Percentiles rank a stretch among this genome's conserved stretches.
phyloP scores from a whole-genome alignment of 768 basidiomycete genomes.

The Glaciozyma antarctica region DNA sequence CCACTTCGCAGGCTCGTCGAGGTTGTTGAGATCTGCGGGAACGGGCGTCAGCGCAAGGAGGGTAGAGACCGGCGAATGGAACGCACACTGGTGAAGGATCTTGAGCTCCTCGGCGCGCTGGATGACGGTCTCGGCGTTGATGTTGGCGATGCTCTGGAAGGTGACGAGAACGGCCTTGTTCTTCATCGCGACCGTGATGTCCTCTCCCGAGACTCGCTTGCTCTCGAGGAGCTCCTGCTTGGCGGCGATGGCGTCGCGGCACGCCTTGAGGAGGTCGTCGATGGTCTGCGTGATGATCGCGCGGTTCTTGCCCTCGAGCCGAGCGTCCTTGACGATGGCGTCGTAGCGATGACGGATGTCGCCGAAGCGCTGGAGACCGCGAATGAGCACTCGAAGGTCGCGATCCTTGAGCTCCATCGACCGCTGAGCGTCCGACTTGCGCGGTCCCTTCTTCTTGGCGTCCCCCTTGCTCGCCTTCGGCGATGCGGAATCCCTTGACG shows the following conservation, averaged over 20 bases:
- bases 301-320: slow-evolving; percentile 86
- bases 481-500: slow-evolving; percentile 47
- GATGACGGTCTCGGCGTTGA: slow-evolving; percentile 95
- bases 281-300: slow-evolving; percentile 80
- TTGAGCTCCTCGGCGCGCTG: slow-evolving; percentile 79
- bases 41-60: not conserved
- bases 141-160: slow-evolving; percentile 77
- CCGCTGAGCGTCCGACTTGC: slow-evolving; percentile 87
- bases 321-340: slow-evolving; percentile 77
- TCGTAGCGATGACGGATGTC: slow-evolving; percentile 93
- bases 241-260: slow-evolving; percentile 63
- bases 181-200: slow-evolving; percentile 83
- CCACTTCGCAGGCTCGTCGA: slow-evolving; percentile 74
- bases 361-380: slow-evolving; percentile 94
- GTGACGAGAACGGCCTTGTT: slow-evolving; percentile 93
- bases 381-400: slow-evolving; percentile 86
- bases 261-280: slow-evolving; percentile 84
- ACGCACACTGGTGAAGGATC: slow-evolving; percentile 59
- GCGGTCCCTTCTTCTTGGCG: slow-evolving; percentile 43
- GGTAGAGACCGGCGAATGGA: not conserved
- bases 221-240: slow-evolving; percentile 70
- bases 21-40: slow-evolving; percentile 40
- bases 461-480: slow-evolving; percentile 45
- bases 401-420: slow-evolving; percentile 95
- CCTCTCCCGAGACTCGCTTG: slow-evolving; percentile 70